Percentiles rank a stretch among this genome's conserved stretches.
Conservation (phyloP, 768 basidiomycete species). For the Podaxis sp. region DNA sequence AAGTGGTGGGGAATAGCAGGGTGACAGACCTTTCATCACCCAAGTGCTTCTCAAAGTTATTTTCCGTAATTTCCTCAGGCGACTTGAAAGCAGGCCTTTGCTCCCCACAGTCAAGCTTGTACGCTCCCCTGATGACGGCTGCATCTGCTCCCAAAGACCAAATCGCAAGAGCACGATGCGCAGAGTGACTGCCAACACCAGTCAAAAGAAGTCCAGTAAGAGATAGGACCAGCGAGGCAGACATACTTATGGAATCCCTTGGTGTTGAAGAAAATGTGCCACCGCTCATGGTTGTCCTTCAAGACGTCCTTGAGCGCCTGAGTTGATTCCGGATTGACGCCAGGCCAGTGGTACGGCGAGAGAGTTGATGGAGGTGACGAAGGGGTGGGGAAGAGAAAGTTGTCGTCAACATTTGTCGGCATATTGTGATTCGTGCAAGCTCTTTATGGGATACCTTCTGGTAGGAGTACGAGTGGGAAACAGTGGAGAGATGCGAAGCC, state of each 20-base stretch:
- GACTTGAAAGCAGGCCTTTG: conserved; percentile 41
- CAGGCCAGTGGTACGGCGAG: conserved; percentile 32
- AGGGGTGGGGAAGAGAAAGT: conserved; percentile 33
- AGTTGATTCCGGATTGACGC: conserved; percentile 37
- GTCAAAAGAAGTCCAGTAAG: conserved; percentile 26
- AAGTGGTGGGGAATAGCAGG: not conserved
- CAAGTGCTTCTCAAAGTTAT: conserved; percentile 56
- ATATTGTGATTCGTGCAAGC: not conserved
- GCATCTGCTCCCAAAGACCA: conserved; percentile 59
- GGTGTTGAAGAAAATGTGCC: conserved; percentile 56
- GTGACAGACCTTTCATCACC: conserved; percentile 51
- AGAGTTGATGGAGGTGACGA: conserved; percentile 27
- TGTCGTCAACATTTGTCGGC: not conserved
- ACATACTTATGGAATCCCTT: conserved; percentile 38
- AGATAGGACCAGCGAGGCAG: not conserved
- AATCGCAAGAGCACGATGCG: conserved; percentile 57
- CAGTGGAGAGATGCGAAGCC: too few relatives aligned
- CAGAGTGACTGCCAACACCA: conserved; percentile 43
- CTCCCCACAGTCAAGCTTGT: conserved; percentile 34
- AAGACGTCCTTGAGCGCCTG: conserved; percentile 37
- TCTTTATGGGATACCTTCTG: too few relatives aligned
- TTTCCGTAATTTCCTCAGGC: conserved; percentile 41
- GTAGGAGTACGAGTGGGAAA: too few relatives aligned
- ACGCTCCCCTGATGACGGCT: conserved; percentile 36
- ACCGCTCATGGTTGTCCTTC: conserved; percentile 49